phyloP scores from a whole-genome alignment of 2,329 filamentous ascomycete species.

The Aschersonia sp. region DNA sequence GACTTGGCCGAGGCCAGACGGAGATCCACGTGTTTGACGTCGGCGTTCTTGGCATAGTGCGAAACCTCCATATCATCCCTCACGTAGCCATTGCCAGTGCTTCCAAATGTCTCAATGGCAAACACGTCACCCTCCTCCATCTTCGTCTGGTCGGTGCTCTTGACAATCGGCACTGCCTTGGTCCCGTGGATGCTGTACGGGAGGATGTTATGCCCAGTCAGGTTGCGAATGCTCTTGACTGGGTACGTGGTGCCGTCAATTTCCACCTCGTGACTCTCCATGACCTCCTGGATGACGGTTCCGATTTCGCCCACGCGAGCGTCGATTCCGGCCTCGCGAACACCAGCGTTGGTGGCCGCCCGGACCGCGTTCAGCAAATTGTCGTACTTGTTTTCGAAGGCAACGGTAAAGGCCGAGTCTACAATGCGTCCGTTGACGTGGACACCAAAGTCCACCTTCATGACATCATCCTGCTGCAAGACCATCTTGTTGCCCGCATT shows the following conservation, averaged over 20 bases:
- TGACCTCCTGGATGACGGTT: constrained; percentile 71
- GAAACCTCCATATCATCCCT: constrained; percentile 80
- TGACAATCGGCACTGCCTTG: constrained; percentile 90
- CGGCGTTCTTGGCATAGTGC: constrained; percentile 65
- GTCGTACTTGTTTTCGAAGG: constrained; percentile 63
- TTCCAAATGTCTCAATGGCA: constrained; percentile 92
- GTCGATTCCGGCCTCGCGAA: constrained; percentile 77
- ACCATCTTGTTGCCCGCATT: constrained; percentile 75
- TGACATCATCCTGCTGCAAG: constrained; percentile 57
- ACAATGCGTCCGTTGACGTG: constrained; percentile 71
- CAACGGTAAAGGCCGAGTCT: constrained; percentile 67
- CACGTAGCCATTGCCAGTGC: constrained; percentile 79
- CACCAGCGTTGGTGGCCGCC: constrained; percentile 71
- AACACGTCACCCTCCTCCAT: constrained; percentile 97
- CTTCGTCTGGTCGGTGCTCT: constrained; percentile 75
- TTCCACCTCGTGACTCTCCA: constrained; percentile 87
- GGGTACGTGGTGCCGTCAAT: constrained; percentile 65
- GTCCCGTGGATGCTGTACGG: constrained; percentile 83
- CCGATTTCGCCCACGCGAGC: constrained; percentile 79
- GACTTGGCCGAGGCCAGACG: constrained; percentile 72
- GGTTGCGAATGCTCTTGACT: constrained; percentile 72
- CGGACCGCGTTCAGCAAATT: constrained; percentile 59
- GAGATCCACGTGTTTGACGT: constrained; percentile 63
- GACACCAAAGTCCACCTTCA: constrained; percentile 74
- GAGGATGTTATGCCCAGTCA: constrained; percentile 81